Evolutionary conservation across 108 stramenopile genomes (phyloP).

Genomic region (Nannochloropsis salina): DNA sequence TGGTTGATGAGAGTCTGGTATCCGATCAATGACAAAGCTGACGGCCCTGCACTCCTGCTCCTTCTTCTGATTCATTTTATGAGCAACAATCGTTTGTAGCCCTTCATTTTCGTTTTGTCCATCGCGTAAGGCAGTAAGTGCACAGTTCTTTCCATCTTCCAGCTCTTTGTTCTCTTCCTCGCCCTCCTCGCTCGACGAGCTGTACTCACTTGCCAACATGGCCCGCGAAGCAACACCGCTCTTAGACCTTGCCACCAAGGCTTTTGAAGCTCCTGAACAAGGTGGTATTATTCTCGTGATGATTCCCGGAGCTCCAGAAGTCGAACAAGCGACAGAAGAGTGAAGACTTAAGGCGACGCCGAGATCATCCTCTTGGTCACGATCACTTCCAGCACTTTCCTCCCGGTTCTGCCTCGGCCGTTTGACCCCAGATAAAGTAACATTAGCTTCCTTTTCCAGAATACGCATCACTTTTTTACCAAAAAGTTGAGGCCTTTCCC

Average conservation of each 20-base stretch:
- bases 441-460: too few relatives aligned
- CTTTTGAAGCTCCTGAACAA: background rate
- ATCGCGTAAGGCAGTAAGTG: too few relatives aligned
- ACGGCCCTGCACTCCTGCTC: background rate
- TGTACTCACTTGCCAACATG: constrained; percentile 14
- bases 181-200: background rate
- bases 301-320: background rate
- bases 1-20: background rate
- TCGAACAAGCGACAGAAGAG: background rate
- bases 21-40: constrained; percentile 17
- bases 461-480: too few relatives aligned
- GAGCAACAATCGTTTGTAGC: background rate
- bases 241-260: background rate
- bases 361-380: background rate
- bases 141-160: too few relatives aligned
- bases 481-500: background rate
- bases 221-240: background rate
- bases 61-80: background rate
- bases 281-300: background rate
- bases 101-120: background rate
- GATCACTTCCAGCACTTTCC: background rate
- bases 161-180: background rate
- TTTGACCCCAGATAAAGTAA: too few relatives aligned
- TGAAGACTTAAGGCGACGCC: background rate
- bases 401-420: too few relatives aligned